Evolutionary conservation across 1,139 yeast species (phyloP), one percentile per base, ranked within the genome.

Genomic region (Meyerozyma sp.): DNA sequence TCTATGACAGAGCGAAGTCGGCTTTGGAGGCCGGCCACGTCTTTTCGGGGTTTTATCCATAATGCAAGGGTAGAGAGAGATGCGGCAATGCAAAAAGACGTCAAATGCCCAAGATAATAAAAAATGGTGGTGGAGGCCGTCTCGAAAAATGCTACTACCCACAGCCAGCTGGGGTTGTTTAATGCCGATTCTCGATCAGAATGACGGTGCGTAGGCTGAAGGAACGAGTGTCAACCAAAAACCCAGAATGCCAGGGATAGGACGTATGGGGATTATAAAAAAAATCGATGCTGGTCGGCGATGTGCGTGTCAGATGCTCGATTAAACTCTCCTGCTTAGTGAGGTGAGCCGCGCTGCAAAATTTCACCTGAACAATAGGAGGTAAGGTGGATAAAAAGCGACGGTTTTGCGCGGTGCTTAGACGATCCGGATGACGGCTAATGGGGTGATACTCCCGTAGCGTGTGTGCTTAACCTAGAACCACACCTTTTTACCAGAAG

Each of bases 1-100:
- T 49, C 63, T 65, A 48, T 63, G 66, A 40, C 68, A 58, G 32
- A 70, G 59, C n/a, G 73, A 67, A 32, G 65, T 58, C 1, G 73
- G 66, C 57, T 73, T 73, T 27, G 78, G 77, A 6, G 78, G 78
- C 55, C 78, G 62, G 14, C 78, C 78, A 53, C 78, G 58, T 52
- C 70, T 73, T 45, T 70, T 61, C 20, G 37, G 37, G 13, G 37
- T 34, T 34, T 21, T 34, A n/a, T 34, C 37, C 37, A 34, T 52
- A 8, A 14, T 14, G 20, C 16, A 14, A 8, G 20, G 34, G 11
- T 13, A 30, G 16, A 13, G 10, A 30, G 29, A 27, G 11, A 10
- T 10, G 29, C 4, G n/a, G 29, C 29, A 27, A 14, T 30, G 16
- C 34, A 13, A 16, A 10, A 6, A 30, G 3, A 16, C 7, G 34